Evolutionary conservation across 345 rosid genomes (phyloP).

Genomic region (Dipteronia sinensis): DNA sequence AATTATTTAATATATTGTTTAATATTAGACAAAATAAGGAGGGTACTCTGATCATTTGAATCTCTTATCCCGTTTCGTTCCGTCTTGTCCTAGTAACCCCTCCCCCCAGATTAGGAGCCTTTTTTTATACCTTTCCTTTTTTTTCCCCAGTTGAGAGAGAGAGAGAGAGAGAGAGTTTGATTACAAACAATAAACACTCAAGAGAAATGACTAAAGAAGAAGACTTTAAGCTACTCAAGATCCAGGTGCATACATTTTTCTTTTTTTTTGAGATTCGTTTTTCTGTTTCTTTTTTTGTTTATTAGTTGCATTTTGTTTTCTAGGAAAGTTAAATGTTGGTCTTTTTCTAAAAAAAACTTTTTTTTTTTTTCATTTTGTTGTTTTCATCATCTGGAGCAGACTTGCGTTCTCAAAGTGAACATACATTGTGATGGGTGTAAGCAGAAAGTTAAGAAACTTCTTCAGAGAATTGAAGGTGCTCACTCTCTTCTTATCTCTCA

Average conservation of each 20-base stretch:
- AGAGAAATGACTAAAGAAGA: conserved; percentile 79
- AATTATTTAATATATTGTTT: no score
- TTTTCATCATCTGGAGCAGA: conserved; percentile 39
- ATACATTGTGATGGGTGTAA: conserved; percentile 88
- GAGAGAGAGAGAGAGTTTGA: conserved; percentile 23
- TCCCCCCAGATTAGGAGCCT: conserved; percentile 16
- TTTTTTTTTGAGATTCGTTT: background rate
- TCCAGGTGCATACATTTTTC: conserved; percentile 57
- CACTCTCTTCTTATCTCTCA: background rate
- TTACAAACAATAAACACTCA: conserved; percentile 24
- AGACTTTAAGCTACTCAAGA: conserved; percentile 87
- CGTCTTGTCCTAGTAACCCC: no score
- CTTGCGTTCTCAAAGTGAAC: conserved; percentile 72
- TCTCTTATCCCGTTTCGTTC: no score
- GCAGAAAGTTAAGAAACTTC: conserved; percentile 80
- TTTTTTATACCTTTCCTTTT: background rate
- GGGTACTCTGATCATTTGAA: no score
- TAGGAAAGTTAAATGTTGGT: conserved; percentile 16
- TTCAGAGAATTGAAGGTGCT: conserved; percentile 84
- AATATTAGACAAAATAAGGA: no score
- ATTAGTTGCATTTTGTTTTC: background rate
- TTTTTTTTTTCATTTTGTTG: conserved; percentile 17
- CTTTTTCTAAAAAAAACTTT: background rate
- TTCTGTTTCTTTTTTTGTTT: background rate
- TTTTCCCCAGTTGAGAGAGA: conserved; percentile 17